Percentiles rank a stretch among this genome's conserved stretches.
Conservation (phyloP, 2,329 filamentous ascomycete genomes). For the Alternaria burnsii region DNA sequence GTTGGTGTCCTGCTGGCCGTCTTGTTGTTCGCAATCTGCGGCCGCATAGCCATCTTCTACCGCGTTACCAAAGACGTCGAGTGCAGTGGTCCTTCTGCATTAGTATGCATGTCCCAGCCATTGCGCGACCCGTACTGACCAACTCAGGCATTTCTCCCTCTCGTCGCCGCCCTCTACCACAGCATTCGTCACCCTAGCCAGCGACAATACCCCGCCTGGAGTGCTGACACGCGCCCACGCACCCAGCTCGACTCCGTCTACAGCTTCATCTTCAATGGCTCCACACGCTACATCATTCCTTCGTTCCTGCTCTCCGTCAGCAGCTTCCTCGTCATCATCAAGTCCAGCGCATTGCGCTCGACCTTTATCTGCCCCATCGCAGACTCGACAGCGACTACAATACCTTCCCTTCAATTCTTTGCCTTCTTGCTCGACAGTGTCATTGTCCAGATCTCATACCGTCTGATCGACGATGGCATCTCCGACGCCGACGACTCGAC, state of each 20-base stretch:
- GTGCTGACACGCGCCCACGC: conserved; percentile 31
- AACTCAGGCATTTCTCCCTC: conserved; percentile 40
- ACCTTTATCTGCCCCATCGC: conserved; percentile 45
- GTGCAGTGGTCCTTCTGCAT: conserved; percentile 41
- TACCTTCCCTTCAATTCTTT: conserved; percentile 43
- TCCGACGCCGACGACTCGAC: conserved; percentile 34
- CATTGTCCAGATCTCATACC: conserved; percentile 35
- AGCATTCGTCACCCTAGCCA: conserved; percentile 35
- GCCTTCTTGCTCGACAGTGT: conserved; percentile 42
- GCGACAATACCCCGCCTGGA: conserved; percentile 42
- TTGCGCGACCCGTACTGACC: conserved; percentile 18
- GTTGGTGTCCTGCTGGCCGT: conserved; percentile 37
- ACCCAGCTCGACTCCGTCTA: conserved; percentile 37
- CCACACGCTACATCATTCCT: conserved; percentile 46
- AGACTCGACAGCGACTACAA: conserved; percentile 32
- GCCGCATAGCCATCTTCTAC: conserved; percentile 43
- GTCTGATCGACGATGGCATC: conserved; percentile 39
- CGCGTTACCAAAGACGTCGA: conserved; percentile 42
- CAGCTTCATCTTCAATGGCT: conserved; percentile 37
- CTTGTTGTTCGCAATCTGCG: conserved; percentile 42
- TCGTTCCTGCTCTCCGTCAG: conserved; percentile 41
- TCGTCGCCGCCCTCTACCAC: conserved; percentile 45
- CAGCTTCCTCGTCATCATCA: conserved; percentile 41
- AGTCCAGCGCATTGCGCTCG: conserved; percentile 40
- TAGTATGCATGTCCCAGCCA: conserved; percentile 21